Evolutionary conservation across 306 rosid genomes (phyloP).

Genomic region (Vigna mungo): DNA sequence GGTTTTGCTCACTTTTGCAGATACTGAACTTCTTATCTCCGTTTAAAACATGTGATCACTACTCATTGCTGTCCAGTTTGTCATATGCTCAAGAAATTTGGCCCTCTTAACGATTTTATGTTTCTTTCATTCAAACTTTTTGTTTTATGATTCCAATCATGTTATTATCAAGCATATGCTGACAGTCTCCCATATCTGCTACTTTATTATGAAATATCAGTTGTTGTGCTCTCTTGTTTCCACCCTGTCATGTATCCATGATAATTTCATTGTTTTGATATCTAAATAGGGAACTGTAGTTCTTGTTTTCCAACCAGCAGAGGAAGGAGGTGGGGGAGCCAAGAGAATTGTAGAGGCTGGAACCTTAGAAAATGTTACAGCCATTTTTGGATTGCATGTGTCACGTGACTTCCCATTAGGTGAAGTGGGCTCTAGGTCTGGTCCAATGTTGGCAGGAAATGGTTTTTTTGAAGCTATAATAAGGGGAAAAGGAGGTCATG

Average conservation of each 20-base stretch:
- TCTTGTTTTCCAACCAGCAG: constrained; percentile 95
- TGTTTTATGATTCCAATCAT: constrained; percentile 5
- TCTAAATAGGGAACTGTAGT: constrained; percentile 75
- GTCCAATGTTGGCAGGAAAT: constrained; percentile 72
- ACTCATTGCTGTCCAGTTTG: constrained; percentile 1
- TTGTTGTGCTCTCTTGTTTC: not conserved
- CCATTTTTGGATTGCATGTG: constrained; percentile 82
- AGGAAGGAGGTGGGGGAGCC: constrained; percentile 91
- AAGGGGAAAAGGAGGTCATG: constrained; percentile 88
- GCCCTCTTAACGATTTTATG: not conserved
- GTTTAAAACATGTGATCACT: constrained; percentile 9
- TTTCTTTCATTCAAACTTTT: not conserved
- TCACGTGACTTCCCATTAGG: constrained; percentile 55
- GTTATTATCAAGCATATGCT: constrained; percentile 7
- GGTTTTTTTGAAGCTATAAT: constrained; percentile 83
- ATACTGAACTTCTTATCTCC: constrained; percentile 16
- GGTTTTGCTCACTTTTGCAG: not conserved
- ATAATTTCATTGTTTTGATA: constrained; percentile 20
- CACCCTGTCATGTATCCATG: not conserved
- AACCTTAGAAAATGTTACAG: constrained; percentile 67
- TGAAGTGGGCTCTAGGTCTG: constrained; percentile 66
- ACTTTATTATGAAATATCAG: not conserved
- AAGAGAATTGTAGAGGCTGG: constrained; percentile 61
- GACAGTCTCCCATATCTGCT: not conserved
- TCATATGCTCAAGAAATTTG: constrained; percentile 10